Percentiles rank a stretch among this genome's conserved stretches.
phyloP scores from a whole-genome alignment of 2,329 filamentous ascomycete genomes.

The Aspergillus alliaceus region DNA sequence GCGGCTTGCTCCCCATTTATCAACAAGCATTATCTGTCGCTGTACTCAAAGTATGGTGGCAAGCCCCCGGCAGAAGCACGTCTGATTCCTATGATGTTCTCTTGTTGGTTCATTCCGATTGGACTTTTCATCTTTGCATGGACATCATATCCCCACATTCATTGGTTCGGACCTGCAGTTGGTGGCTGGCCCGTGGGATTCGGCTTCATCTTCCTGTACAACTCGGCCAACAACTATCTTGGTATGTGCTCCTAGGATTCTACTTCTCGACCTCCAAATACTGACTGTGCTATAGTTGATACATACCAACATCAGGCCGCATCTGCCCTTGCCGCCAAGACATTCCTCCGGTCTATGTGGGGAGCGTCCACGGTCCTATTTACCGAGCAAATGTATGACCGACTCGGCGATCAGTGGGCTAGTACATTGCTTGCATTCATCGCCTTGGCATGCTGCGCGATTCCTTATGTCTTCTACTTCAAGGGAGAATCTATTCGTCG shows the following conservation, averaged over 20 bases:
- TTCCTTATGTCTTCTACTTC: conserved; percentile 80
- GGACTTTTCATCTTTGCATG: conserved; percentile 69
- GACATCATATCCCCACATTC: conserved; percentile 64
- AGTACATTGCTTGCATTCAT: conserved; percentile 71
- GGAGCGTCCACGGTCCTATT: conserved; percentile 76
- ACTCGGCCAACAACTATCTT: conserved; percentile 74
- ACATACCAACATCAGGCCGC: conserved; percentile 74
- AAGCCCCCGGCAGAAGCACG: conserved; percentile 75
- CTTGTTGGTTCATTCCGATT: conserved; percentile 70
- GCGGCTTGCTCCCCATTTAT: conserved; percentile 69
- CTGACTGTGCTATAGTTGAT: conserved; percentile 48
- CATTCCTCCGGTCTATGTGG: conserved; percentile 76
- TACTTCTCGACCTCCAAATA: neutral
- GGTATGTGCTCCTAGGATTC: conserved; percentile 24
- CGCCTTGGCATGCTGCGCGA: conserved; percentile 73
- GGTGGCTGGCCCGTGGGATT: conserved; percentile 73
- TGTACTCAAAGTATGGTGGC: conserved; percentile 64
- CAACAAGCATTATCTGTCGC: conserved; percentile 75
- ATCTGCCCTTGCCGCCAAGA: conserved; percentile 78
- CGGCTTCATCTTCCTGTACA: conserved; percentile 82
- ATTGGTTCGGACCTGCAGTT: conserved; percentile 71
- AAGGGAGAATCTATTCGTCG: conserved; percentile 71
- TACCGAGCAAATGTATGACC: conserved; percentile 76
- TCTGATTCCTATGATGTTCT: conserved; percentile 78
- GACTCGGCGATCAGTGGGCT: conserved; percentile 75